Conservation (phyloP, 2,329 filamentous ascomycete genomes). For the Aspergillus arachidicola region DNA sequence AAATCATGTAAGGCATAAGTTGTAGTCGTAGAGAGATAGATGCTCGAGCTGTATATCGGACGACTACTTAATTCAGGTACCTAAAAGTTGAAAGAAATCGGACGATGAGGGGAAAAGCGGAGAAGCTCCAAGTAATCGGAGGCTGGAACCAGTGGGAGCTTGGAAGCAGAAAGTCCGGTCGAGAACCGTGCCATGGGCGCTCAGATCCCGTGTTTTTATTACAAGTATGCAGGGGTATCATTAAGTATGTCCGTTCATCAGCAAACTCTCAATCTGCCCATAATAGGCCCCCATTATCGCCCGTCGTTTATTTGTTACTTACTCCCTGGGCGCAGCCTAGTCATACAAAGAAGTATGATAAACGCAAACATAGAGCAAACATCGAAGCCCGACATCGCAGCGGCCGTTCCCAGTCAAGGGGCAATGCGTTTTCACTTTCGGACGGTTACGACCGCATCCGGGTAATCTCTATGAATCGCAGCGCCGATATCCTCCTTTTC, state of each 20-base stretch:
- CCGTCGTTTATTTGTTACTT: neutral
- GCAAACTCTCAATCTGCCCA: neutral
- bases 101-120: neutral
- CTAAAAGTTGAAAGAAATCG: neutral
- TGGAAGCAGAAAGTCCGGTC: neutral
- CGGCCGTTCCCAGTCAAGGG: neutral
- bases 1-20: neutral
- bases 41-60: neutral
- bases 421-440: slow-evolving; percentile 29
- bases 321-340: neutral
- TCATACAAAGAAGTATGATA: neutral
- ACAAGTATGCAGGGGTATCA: neutral
- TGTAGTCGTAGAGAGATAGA: neutral
- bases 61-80: neutral
- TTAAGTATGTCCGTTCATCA: neutral
- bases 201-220: slow-evolving; percentile 3
- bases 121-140: neutral
- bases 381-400: neutral
- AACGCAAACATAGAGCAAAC: neutral
- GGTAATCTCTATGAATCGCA: slow-evolving; percentile 35
- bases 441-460: slow-evolving; percentile 33
- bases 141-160: neutral
- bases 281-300: neutral
- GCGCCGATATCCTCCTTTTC: slow-evolving; percentile 39
- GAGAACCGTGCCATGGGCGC: slow-evolving; percentile 2